phyloP scores from a whole-genome alignment of 345 rosid species.

The Turnera subulata region DNA sequence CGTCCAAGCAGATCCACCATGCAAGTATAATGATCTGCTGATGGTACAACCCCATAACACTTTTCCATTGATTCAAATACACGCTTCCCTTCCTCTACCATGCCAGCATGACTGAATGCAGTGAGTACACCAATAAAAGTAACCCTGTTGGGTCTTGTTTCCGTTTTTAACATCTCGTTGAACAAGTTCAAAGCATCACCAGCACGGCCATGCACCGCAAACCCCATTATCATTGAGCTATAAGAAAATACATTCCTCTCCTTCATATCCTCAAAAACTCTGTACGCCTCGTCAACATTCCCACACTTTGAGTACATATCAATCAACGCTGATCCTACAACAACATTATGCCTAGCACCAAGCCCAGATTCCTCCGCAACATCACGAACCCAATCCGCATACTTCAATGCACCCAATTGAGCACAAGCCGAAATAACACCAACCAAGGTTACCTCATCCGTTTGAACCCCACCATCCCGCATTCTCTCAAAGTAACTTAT shows the following conservation, averaged over 20 bases:
- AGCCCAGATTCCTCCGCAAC: conserved; percentile 38
- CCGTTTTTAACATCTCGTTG: conserved; percentile 51
- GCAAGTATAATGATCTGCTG: conserved; percentile 67
- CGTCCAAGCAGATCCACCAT: conserved; percentile 84
- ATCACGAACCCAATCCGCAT: conserved; percentile 44
- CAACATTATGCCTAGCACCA: conserved; percentile 34
- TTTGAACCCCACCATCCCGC: conserved; percentile 44
- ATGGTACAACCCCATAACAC: conserved; percentile 48
- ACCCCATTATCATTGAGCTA: conserved; percentile 81
- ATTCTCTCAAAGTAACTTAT: conserved; percentile 50
- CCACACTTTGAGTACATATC: conserved; percentile 92
- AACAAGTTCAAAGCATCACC: conserved; percentile 57
- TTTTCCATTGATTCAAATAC: conserved; percentile 59
- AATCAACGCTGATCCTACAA: conserved; percentile 71
- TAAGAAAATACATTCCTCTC: conserved; percentile 66
- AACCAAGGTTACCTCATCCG: conserved; percentile 51
- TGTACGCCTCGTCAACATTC: conserved; percentile 50
- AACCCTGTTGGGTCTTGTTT: conserved; percentile 54
- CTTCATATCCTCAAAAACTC: conserved; percentile 50
- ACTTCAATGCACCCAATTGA: conserved; percentile 57
- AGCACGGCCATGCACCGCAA: conserved; percentile 70
- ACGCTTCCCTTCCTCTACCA: conserved; percentile 54
- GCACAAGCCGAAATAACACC: conserved; percentile 82
- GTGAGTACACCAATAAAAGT: conserved; percentile 78
- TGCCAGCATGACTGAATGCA: conserved; percentile 66